Conservation (phyloP, 1,284 basidiomycete genomes). For the Rhodotorula sp. region DNA sequence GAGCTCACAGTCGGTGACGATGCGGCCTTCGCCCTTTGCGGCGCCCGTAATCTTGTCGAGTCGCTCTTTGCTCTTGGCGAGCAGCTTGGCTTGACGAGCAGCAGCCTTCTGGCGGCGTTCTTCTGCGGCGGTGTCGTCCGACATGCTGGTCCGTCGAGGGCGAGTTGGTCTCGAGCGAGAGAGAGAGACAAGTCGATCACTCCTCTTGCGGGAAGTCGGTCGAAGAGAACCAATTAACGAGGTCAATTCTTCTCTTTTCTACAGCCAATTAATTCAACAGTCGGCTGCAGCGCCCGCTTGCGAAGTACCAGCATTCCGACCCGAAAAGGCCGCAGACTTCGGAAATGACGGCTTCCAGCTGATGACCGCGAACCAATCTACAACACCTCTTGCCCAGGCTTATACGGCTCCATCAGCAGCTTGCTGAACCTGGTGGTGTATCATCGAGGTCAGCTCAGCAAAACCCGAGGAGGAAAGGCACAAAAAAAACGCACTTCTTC, state of each 20-base stretch:
- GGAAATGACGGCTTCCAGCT: too few relatives aligned
- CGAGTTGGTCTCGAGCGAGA: background rate
- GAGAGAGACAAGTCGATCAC: background rate
- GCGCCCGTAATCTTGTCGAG: slow-evolving; percentile 45
- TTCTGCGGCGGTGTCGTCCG: slow-evolving; percentile 23
- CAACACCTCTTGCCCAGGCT: slow-evolving; percentile 20
- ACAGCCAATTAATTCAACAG: too few relatives aligned
- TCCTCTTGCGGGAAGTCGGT: background rate
- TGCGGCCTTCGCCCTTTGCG: slow-evolving; percentile 40
- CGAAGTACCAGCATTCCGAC: too few relatives aligned
- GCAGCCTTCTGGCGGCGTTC: slow-evolving; percentile 29
- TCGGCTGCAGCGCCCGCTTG: too few relatives aligned
- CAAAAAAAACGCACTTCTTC: slow-evolving; percentile 57
- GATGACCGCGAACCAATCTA: background rate
- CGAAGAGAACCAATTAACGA: too few relatives aligned
- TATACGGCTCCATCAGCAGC: slow-evolving; percentile 44
- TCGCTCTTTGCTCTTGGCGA: slow-evolving; percentile 43
- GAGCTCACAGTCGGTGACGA: slow-evolving; percentile 29
- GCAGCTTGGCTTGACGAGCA: slow-evolving; percentile 42
- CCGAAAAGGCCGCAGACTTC: too few relatives aligned
- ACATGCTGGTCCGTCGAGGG: slow-evolving; percentile 2
- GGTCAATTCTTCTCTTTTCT: too few relatives aligned
- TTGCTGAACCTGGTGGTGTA: slow-evolving; percentile 41
- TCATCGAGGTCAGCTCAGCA: background rate
- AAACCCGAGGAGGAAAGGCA: background rate